Evolutionary conservation across 345 rosid genomes (phyloP).

Genomic region (Hibiscus tridactylites): DNA sequence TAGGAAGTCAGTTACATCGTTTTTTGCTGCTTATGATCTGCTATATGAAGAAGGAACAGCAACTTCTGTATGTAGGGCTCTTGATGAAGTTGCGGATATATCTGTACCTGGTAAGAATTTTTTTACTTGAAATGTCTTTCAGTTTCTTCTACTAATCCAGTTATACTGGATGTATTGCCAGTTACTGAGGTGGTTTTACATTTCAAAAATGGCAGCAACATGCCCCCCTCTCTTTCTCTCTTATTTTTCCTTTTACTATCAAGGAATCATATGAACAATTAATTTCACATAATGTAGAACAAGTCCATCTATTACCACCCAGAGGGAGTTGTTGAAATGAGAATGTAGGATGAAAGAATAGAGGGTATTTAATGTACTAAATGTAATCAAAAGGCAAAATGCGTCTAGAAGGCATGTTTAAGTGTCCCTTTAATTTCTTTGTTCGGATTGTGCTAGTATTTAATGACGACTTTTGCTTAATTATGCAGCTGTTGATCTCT

Average conservation of each 20-base stretch:
- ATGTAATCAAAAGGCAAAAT: not conserved
- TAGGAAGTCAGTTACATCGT: conserved; percentile 80
- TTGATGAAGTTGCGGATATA: conserved; percentile 85
- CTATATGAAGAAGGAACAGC: conserved; percentile 96
- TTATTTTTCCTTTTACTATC: not conserved
- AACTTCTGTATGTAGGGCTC: conserved; percentile 81
- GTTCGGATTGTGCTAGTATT: too few relatives aligned
- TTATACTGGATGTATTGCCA: not conserved
- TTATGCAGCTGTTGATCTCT: not conserved
- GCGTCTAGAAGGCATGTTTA: not conserved
- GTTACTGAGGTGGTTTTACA: not conserved
- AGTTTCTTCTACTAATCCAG: not conserved
- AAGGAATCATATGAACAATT: not conserved
- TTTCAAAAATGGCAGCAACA: not conserved
- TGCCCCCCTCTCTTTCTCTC: not conserved
- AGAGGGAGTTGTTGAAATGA: not conserved
- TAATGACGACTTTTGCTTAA: not conserved
- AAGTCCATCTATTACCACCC: not conserved
- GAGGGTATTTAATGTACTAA: not conserved
- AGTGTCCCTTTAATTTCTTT: not conserved
- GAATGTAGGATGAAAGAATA: not conserved
- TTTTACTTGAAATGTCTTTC: conserved; percentile 1
- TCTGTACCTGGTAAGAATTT: conserved; percentile 68
- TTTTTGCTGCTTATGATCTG: conserved; percentile 79
- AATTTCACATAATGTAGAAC: not conserved